Base-by-base conservation (phyloP, 495 filamentous ascomycete genomes). In the Neurospora sp. region DNA sequence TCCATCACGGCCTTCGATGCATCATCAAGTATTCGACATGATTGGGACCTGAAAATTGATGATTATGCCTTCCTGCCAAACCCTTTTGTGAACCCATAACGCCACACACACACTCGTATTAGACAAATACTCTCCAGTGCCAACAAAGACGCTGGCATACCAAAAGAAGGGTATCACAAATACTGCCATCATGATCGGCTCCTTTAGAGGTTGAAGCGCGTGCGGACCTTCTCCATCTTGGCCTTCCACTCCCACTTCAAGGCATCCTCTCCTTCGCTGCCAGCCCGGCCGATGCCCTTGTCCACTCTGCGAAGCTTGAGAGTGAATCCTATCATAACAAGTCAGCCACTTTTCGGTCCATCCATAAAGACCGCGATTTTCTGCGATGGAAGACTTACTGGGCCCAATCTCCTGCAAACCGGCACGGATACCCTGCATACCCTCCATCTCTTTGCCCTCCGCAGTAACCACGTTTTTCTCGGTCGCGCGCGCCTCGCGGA, bases 191-290 rank as follows among this genome's bases (percentile, higher is more conserved):
- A 59, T 70, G 37, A 22, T 71, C 40, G 16, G 5, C 31, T 20
- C 44, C 16, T 27, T 78, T 84, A 98, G 71, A 98, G 86, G 80
- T 95, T 93, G 81, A 98, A 99, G 82, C 91, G 91, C 72, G 94
- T 99, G 77, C 96, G 86, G 82, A 90, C 81, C 84, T 97, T 98
- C 85, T 99, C 96, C 91, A 94, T 94, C 80, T 88, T 87, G 5
- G 91, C 91, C 83, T 96, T 93, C 95, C 95, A 98, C 79, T 96
- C 88, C 94, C 96, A 98, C 76, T 90, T 87, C n/a, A 86, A 77
- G 3, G 86, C 87, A 77, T 90, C 87, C 39, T 85, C 82, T 39
- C 86, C 86, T 78, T 95, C 92, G 78, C 94, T 93, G 39, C 93
- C 94, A 27, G 86, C 88, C 72, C 90, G 84, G 73, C 94, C 93